These are phyloP conservation scores for Yamadazyma laniorum DNA, from an alignment of 805 yeast species.

Conservation along the genomic window DNA sequence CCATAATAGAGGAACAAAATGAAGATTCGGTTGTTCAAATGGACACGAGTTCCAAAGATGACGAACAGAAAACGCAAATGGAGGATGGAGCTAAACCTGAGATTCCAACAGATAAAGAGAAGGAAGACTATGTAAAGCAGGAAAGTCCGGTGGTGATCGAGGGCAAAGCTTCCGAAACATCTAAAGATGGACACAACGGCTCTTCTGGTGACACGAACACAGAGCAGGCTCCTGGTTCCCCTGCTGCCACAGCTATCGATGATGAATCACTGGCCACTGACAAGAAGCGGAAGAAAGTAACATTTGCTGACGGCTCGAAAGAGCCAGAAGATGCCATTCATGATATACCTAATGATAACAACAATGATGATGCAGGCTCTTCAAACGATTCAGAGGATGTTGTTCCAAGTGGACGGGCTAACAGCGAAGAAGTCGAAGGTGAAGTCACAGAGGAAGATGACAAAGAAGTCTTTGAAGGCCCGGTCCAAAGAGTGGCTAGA, in stretches of 20 bases:
- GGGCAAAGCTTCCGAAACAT: not conserved
- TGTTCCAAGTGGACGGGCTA: too few species aligned
- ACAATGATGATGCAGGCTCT: not conserved
- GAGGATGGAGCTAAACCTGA: not conserved
- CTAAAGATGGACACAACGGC: not conserved
- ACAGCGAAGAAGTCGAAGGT: constrained; percentile 2
- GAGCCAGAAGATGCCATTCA: constrained; percentile 1
- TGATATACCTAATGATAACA: too few species aligned
- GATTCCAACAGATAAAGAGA: not conserved
- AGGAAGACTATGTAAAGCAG: not conserved
- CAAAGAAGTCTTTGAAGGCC: constrained; percentile 57
- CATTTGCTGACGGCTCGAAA: constrained; percentile 13
- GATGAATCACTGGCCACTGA: constrained; percentile 1
- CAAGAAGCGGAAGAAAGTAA: constrained; percentile 11
- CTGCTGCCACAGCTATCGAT: not conserved
- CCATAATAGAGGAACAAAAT: not conserved
- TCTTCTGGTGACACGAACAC: not conserved
- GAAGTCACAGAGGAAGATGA: constrained; percentile 5
- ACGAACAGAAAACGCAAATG: not conserved
- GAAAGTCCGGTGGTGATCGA: not conserved
- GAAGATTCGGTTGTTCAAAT: not conserved
- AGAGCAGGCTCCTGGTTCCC: not conserved
- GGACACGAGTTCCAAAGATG: not conserved
- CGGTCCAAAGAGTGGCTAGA: constrained; percentile 57
- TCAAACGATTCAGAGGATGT: not conserved